Evolutionary conservation across 257 asterid species (phyloP).

Genomic region (Capsicum chinense): DNA sequence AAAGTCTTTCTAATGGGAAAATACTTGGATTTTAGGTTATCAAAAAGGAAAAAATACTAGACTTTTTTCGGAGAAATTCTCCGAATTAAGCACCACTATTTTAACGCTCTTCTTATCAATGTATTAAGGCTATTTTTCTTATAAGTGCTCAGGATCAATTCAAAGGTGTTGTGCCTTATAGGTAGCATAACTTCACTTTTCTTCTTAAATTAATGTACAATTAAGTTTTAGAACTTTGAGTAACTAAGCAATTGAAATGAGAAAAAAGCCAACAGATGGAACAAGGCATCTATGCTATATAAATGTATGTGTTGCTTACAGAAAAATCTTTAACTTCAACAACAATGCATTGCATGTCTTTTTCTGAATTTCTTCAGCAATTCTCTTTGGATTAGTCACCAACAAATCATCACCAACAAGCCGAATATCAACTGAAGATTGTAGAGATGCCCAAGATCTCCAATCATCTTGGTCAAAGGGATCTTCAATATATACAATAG

Average conservation of each 20-base stretch:
- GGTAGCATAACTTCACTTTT: too few relatives aligned
- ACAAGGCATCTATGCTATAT: background rate
- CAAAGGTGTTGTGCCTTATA: too few relatives aligned
- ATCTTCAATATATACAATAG: conserved; percentile 95
- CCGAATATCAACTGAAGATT: conserved; percentile 83
- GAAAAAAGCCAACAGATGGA: background rate
- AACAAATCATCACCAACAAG: conserved; percentile 92
- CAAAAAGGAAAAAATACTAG: too few relatives aligned
- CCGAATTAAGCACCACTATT: too few relatives aligned
- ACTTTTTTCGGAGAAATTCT: too few relatives aligned
- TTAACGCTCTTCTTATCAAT: too few relatives aligned
- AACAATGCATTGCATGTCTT: conserved; percentile 96
- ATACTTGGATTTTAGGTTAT: too few relatives aligned
- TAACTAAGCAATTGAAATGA: conserved; percentile 3
- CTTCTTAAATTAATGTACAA: background rate
- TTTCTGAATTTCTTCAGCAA: conserved; percentile 83
- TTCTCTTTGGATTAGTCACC: conserved; percentile 92
- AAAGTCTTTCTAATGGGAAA: too few relatives aligned
- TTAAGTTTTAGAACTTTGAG: background rate
- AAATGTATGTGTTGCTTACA: background rate
- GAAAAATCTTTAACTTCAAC: conserved; percentile 59
- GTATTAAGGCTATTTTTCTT: too few relatives aligned
- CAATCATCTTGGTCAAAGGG: conserved; percentile 99
- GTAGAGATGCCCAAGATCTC: conserved; percentile 89
- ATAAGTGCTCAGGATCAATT: too few relatives aligned